Evolutionary conservation across 2,329 filamentous ascomycete species (phyloP).

Genomic region (Akanthomyces dipterigenus): DNA sequence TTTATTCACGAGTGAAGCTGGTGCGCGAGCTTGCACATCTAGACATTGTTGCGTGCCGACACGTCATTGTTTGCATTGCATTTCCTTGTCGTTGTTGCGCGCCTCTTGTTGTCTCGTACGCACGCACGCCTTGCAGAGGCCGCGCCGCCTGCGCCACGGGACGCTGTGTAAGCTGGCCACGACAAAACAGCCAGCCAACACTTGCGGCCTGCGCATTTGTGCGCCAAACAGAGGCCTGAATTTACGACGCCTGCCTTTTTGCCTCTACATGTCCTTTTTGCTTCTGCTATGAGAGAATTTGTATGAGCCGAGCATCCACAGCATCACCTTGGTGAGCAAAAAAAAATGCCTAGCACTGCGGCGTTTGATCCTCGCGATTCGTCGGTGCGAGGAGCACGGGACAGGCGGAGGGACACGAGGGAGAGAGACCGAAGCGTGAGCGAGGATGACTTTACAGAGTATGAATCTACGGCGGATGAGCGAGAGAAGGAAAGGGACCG

Average conservation of each 20-base stretch:
- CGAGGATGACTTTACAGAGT: conserved; percentile 4
- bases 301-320: neutral
- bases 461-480: conserved; percentile 1
- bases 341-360: conserved; percentile 2
- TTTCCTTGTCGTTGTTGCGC: neutral
- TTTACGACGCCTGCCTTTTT: neutral
- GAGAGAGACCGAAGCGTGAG: conserved; percentile 9
- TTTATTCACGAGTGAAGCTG: neutral
- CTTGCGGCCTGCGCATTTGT: neutral
- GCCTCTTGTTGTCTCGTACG: neutral
- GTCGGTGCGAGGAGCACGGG: conserved; percentile 16
- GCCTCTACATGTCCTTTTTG: neutral
- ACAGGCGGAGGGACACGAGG: conserved; percentile 13
- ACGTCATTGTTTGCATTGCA: neutral
- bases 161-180: conserved; percentile 6
- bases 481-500: conserved; percentile 14
- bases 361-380: conserved; percentile 1
- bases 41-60: neutral
- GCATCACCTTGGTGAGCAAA: neutral
- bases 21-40: neutral
- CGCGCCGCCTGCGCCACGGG: conserved; percentile 5
- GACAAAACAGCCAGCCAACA: conserved; percentile 1
- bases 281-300: neutral
- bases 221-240: neutral
- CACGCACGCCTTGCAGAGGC: conserved; percentile 1